phyloP scores from a whole-genome alignment of 352 stramenopile genomes.

The Phytophthora multivora region DNA sequence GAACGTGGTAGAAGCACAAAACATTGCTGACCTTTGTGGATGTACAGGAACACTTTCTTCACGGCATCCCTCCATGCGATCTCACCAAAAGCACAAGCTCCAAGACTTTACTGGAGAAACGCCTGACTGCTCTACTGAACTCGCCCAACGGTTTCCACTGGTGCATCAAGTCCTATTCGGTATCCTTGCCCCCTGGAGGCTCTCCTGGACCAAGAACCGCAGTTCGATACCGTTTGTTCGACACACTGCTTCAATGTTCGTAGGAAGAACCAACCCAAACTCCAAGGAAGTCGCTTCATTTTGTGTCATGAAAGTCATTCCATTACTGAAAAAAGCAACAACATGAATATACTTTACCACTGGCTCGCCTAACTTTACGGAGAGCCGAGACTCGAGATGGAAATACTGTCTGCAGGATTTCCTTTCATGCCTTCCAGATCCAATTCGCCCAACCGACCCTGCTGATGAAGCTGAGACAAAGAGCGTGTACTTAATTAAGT shows the following conservation, averaged over 20 bases:
- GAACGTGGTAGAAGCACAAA: too few species aligned
- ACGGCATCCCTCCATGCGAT: slow-evolving; percentile 73
- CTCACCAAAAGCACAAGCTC: slow-evolving; percentile 58
- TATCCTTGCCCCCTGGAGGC: slow-evolving; percentile 13
- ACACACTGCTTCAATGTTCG: slow-evolving; percentile 56
- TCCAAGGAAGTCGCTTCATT: too few species aligned
- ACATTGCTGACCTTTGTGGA: not conserved
- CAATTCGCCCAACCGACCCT: slow-evolving; percentile 52
- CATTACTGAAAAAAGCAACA: slow-evolving; percentile 27
- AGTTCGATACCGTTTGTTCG: slow-evolving; percentile 73
- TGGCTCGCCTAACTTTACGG: slow-evolving; percentile 20
- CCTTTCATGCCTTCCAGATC: slow-evolving; percentile 42
- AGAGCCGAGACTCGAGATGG: slow-evolving; percentile 56
- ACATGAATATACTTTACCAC: slow-evolving; percentile 28
- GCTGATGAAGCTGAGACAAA: slow-evolving; percentile 61
- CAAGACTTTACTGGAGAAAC: slow-evolving; percentile 53
- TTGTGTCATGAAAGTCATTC: slow-evolving; percentile 7
- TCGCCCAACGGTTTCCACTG: slow-evolving; percentile 42
- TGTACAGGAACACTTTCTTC: slow-evolving; percentile 67
- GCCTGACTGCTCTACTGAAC: slow-evolving; percentile 41
- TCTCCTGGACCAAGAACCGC: slow-evolving; percentile 13
- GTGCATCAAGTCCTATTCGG: slow-evolving; percentile 76
- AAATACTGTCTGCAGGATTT: slow-evolving; percentile 44
- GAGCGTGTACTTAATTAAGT: too few species aligned
- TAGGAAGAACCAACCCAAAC: slow-evolving; percentile 1